Evolutionary conservation across 768 basidiomycete species (phyloP).

Genomic region (Boletus subcaerulescens): DNA sequence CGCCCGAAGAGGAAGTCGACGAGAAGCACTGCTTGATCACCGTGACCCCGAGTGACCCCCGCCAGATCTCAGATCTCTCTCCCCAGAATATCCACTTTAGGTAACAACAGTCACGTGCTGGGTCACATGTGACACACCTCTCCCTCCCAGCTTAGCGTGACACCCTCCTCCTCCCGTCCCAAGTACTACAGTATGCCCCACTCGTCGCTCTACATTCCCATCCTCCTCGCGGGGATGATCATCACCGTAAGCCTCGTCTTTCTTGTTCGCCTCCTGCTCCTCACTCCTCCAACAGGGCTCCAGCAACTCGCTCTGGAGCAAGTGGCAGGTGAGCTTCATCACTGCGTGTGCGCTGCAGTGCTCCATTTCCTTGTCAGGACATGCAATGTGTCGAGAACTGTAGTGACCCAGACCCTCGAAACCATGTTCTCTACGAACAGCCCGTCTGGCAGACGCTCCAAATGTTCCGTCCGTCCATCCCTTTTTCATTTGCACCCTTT

Average conservation of each 20-base stretch:
- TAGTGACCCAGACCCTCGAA: constrained; percentile 52
- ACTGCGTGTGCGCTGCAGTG: neutral
- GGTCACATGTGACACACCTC: constrained; percentile 18
- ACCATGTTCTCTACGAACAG: constrained; percentile 83
- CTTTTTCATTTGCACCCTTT: constrained; percentile 9
- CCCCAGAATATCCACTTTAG: constrained; percentile 2
- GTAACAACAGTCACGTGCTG: constrained; percentile 14
- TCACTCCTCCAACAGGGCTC: constrained; percentile 50
- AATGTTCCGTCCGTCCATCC: constrained; percentile 71
- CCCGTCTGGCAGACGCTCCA: constrained; percentile 91
- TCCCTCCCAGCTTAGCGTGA: constrained; percentile 3
- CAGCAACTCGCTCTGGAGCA: constrained; percentile 77
- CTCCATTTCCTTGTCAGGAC: constrained; percentile 48
- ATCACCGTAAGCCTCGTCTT: constrained; percentile 54
- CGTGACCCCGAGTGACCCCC: constrained; percentile 22
- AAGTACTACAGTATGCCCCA: constrained; percentile 52
- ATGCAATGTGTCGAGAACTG: constrained; percentile 99
- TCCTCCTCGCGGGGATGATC: constrained; percentile 92
- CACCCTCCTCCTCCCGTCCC: neutral
- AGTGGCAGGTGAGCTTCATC: constrained; percentile 62
- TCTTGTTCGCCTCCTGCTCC: neutral
- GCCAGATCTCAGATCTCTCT: constrained; percentile 26
- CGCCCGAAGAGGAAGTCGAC: constrained; percentile 26
- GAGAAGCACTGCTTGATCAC: constrained; percentile 31
- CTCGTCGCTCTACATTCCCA: constrained; percentile 62